A percentile compares a stretch with the other conserved stretches of the same genome.
These are phyloP conservation scores for Diutina neorugosa DNA, from an alignment of 1,139 yeast genomes.

Conservation along the genomic window DNA sequence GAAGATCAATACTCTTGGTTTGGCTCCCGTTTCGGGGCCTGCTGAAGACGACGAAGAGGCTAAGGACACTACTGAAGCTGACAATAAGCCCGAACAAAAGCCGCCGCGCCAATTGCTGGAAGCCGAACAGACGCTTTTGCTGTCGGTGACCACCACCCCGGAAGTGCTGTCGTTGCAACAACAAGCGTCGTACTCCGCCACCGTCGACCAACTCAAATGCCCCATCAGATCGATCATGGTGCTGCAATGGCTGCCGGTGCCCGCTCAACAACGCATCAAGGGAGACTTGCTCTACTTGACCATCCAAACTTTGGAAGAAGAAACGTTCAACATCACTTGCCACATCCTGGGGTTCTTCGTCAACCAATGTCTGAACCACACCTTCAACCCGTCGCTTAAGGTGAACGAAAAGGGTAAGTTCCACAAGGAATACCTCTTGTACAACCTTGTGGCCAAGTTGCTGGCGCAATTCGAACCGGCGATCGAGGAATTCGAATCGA, in stretches of 20 bases:
- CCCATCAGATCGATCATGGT: slow-evolving; percentile 46
- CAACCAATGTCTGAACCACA: slow-evolving; percentile 52
- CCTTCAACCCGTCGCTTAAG: slow-evolving; percentile 56
- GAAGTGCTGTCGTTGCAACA: not conserved
- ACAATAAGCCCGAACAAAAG: slow-evolving; percentile 7
- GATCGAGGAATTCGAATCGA: slow-evolving; percentile 25
- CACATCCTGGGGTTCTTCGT: slow-evolving; percentile 69
- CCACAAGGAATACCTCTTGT: slow-evolving; percentile 34
- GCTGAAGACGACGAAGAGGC: slow-evolving; percentile 5
- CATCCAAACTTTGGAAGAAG: slow-evolving; percentile 71
- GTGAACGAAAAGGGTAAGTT: slow-evolving; percentile 25
- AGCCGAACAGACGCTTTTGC: slow-evolving; percentile 13
- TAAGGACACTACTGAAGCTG: not conserved
- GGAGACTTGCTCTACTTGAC: slow-evolving; percentile 79
- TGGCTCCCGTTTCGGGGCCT: slow-evolving; percentile 14
- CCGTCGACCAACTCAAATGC: slow-evolving; percentile 12
- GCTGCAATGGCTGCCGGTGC: slow-evolving; percentile 86
- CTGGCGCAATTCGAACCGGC: slow-evolving; percentile 40
- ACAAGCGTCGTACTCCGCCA: not conserved
- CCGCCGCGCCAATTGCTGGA: slow-evolving; percentile 10
- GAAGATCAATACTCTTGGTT: slow-evolving; percentile 19
- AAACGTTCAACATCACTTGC: slow-evolving; percentile 66
- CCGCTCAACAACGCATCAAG: slow-evolving; percentile 44
- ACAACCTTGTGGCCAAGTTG: slow-evolving; percentile 37
- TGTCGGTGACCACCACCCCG: slow-evolving; percentile 4